Base-by-base conservation (phyloP, 805 yeast species). In the Kodamaea hsintzibuensis region DNA sequence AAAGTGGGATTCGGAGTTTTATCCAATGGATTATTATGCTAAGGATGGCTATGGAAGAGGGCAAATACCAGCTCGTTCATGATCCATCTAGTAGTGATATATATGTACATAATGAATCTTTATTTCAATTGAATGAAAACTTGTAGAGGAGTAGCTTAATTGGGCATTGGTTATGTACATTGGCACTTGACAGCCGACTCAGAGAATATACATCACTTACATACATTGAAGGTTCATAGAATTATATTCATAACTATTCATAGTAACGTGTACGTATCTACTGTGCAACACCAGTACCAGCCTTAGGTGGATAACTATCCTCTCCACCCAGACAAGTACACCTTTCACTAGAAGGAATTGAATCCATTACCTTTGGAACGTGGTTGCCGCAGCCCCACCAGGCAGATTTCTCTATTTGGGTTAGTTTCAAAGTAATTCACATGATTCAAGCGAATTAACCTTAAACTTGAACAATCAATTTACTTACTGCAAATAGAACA, bases 21-120 rank as follows among this genome's bases (percentile, higher is more conserved):
- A 95, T 66, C 98, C 98, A 8, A 95, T 95, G 99, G 98, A 95
- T 67, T 95, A 93, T 67, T 95, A 95, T 65, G 84, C 87, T 7
- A 81, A 82, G 60, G 89, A 91, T 50, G 98, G 99, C 0, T 92
- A 91, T 63, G 98, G 98, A 9, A 79, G 98, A 59, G 98, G 97
- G 5, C 77, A 82, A 60, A 65, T 79, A 8, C 97, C 97, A 1
- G 10, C 35, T 9, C 35, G 35, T 30, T 9, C 13, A 30, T 30
- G 62, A 72, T 50, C 14, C 27, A 39, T 18, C 7, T 35, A 16
- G n/a, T n/a, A n/a, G n/a, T n/a, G n/a, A n/a, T n/a, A 22, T 22
- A 22, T 22, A 22, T 22, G 25, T 22, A 22, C 25, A 22, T 22
- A 22, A 22, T 22, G 25, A 22, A 22, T 22, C 3, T 4, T 22